Base-by-base conservation (phyloP, 352 stramenopile genomes). In the Pythium dissimile region DNA sequence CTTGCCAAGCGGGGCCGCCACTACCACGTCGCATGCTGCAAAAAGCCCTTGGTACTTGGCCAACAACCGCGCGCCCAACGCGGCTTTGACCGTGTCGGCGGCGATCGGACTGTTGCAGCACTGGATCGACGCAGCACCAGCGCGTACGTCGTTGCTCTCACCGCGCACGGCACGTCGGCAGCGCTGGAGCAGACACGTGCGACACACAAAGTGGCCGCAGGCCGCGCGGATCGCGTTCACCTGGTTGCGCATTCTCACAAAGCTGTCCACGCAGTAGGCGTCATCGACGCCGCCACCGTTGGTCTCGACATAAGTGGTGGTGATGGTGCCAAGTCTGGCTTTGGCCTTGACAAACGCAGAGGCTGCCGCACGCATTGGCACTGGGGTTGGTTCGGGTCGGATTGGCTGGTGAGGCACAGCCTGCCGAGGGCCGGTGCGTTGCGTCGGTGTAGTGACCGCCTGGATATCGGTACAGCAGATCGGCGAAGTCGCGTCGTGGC, bases 41-140 rank as follows among this genome's bases (percentile, higher is more conserved):
- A 70, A 37, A n/a, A 76, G n/a, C 12, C 57, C 50, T 27, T 71
- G 64, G 53, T 83, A 86, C 20, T 65, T 66, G 23, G 35, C 48
- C 2, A 69, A 59, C 5, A 69, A 41, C 12, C 31, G 54, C 1
- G 46, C 43, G 2, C 50, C 58, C 2, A 82, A 31, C 10, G 69
- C 61, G 0, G 34, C 53, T 0, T 31, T 45, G 1, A 84, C 52
- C 9, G 69, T 18, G 26, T 73, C 59, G 24, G 83, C 34, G 0
- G 67, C 38, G 23, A 86, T 11, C 13, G 68, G 9, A 20, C 59
- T 21, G 3, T 42, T 30, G 18, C 76, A 86, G 38, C 76, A 86
- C 18, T 35, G 60, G 12, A 72, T 15, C 7, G 72, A 73, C 2
- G 68, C 30, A n/a, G n/a, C n/a, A 2, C 34, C 52, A 20, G 67